These are phyloP conservation scores for Candida schatavii DNA, from an alignment of 805 yeast species.

Conservation along the genomic window DNA sequence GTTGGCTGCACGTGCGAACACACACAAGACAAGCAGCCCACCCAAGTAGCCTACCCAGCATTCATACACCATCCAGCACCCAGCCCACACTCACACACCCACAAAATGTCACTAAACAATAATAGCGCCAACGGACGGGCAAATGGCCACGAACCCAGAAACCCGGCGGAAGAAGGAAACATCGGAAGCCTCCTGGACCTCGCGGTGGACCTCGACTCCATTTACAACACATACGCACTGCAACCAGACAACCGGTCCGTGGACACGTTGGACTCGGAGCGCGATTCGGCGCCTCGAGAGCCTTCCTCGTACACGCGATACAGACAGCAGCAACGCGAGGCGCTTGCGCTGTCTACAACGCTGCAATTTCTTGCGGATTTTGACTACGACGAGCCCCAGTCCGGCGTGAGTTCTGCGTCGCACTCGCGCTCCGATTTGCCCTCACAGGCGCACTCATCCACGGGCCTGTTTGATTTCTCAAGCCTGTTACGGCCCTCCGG, in stretches of 20 bases:
- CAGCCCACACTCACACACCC: no score
- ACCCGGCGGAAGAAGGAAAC: not conserved
- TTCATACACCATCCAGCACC: no score
- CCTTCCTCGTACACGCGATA: not conserved
- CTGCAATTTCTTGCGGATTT: not conserved
- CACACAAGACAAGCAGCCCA: no score
- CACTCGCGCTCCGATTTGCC: not conserved
- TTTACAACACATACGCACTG: conserved; percentile 15
- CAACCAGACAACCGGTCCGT: conserved; percentile 13
- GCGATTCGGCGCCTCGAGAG: conserved; percentile 8
- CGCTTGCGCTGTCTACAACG: not conserved
- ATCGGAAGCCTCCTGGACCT: conserved; percentile 14
- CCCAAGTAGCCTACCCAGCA: no score
- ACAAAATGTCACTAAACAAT: no score
- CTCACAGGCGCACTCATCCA: not conserved
- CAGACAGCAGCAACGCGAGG: not conserved
- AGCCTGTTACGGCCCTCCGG: conserved; percentile 17
- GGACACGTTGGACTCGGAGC: conserved; percentile 28
- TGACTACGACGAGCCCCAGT: conserved; percentile 5
- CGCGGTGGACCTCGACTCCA: conserved; percentile 22
- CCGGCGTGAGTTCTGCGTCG: not conserved
- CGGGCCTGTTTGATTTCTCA: conserved; percentile 23
- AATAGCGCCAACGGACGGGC: not conserved
- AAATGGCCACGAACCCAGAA: not conserved
- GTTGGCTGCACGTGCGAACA: no score